Conservation (phyloP, 306 rosid genomes). For the Cercis canadensis region DNA sequence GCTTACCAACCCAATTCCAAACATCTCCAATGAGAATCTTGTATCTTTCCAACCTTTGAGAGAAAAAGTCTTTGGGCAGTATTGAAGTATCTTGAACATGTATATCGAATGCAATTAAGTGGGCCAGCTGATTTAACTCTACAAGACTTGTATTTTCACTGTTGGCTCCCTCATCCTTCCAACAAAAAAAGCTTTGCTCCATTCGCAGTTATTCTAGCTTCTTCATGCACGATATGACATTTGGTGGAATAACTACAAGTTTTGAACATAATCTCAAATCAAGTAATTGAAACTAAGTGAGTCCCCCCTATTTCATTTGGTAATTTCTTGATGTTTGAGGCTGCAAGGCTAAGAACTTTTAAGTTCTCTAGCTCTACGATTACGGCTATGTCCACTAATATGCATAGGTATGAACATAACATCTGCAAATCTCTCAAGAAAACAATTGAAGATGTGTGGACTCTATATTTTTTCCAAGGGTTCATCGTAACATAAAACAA, state of each 20-base stretch:
- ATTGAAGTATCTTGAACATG: neutral
- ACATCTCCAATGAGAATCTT: neutral
- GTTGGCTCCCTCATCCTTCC: constrained; percentile 1
- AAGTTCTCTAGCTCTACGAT: constrained; percentile 3
- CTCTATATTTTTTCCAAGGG: no score
- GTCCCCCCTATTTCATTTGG: neutral
- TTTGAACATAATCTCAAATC: constrained; percentile 7
- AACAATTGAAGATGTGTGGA: neutral
- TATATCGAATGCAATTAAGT: neutral
- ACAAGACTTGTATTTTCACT: constrained; percentile 1
- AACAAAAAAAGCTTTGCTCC: neutral
- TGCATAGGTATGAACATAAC: neutral
- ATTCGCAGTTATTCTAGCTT: neutral
- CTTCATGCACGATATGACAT: neutral
- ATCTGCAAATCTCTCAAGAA: neutral
- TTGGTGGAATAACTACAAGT: constrained; percentile 15
- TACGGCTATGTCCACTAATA: neutral
- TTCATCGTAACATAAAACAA: no score
- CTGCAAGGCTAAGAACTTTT: neutral
- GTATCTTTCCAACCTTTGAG: constrained; percentile 1
- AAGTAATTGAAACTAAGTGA: neutral
- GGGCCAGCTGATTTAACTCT: neutral
- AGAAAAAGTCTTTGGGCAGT: neutral
- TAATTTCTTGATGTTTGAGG: neutral
- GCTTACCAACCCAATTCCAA: neutral